Evolutionary conservation across 164 flowering plant species (phyloP).

Genomic region (Annona cherimola): DNA sequence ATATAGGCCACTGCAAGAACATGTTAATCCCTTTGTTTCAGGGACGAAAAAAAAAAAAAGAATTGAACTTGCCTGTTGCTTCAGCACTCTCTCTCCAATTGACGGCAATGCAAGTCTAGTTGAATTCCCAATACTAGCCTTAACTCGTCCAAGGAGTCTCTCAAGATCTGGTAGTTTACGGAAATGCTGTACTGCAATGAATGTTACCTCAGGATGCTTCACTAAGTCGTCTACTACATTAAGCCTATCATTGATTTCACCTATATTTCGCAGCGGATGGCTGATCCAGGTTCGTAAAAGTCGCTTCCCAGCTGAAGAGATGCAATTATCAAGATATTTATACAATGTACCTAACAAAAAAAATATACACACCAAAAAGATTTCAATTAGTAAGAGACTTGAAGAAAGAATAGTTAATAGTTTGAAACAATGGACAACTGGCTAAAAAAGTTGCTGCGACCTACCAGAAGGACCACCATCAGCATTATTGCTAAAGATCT

Average conservation of each 20-base stretch:
- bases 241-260: slow-evolving; percentile 67
- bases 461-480: slow-evolving; percentile 84
- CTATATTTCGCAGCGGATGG: slow-evolving; percentile 76
- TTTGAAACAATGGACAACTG: slow-evolving; percentile 2
- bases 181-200: slow-evolving; percentile 52
- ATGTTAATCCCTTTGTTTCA: too few species aligned
- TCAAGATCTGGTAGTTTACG: slow-evolving; percentile 87
- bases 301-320: slow-evolving; percentile 79
- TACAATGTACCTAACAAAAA: slow-evolving; percentile 68
- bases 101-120: slow-evolving; percentile 52
- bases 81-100: slow-evolving; percentile 65
- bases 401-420: not conserved
- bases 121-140: slow-evolving; percentile 61
- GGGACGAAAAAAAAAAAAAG: not conserved
- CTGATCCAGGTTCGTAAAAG: slow-evolving; percentile 89
- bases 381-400: not conserved
- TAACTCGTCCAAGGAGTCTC: slow-evolving; percentile 80
- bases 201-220: slow-evolving; percentile 41
- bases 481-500: slow-evolving; percentile 75
- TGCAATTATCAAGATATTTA: slow-evolving; percentile 74
- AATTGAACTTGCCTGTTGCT: slow-evolving; percentile 54
- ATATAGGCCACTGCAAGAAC: not conserved
- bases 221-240: slow-evolving; percentile 63
- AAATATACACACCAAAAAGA: not conserved
- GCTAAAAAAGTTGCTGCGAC: slow-evolving; percentile 12